Conservation (phyloP, 257 asterid species). For the Salvia splendens region DNA sequence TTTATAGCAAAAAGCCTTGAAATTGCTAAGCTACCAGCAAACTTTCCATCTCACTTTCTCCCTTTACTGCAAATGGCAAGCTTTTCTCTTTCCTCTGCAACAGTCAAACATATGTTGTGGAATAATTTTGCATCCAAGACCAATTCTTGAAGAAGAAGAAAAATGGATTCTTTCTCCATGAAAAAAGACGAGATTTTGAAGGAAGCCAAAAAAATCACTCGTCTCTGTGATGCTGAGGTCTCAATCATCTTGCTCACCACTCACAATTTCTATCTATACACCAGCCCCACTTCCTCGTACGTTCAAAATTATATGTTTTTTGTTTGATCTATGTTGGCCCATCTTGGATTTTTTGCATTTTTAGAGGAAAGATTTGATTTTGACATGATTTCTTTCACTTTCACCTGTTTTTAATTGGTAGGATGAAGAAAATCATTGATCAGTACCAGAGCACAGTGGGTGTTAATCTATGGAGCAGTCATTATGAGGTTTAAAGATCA, state of each 20-base stretch:
- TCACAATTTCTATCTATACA: conserved; percentile 49
- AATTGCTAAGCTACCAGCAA: conserved; percentile 22
- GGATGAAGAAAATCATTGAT: conserved; percentile 53
- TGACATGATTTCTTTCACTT: not conserved
- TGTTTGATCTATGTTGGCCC: not conserved
- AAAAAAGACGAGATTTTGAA: conserved; percentile 58
- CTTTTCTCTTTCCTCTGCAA: conserved; percentile 11
- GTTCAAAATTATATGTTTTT: conserved; percentile 2
- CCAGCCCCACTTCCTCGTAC: conserved; percentile 54
- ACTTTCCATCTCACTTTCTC: conserved; percentile 32
- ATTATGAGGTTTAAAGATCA: conserved; percentile 45
- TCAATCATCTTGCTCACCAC: conserved; percentile 52
- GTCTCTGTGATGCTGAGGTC: conserved; percentile 64
- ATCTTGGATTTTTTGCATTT: not conserved
- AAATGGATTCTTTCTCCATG: conserved; percentile 50
- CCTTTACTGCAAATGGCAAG: conserved; percentile 36
- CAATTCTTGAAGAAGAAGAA: conserved; percentile 29
- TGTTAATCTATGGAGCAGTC: conserved; percentile 61
- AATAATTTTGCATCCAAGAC: not conserved
- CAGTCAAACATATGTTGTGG: not conserved
- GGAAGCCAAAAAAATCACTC: conserved; percentile 59
- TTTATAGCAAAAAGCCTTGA: conserved; percentile 8
- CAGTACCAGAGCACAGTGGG: conserved; percentile 50
- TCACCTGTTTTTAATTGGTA: not conserved
- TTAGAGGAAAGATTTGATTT: conserved; percentile 5